A percentile compares a stretch with the other conserved stretches of the same genome.
Evolutionary conservation across 2,329 filamentous ascomycete species (phyloP).

Genomic region (Microdochium nivale): DNA sequence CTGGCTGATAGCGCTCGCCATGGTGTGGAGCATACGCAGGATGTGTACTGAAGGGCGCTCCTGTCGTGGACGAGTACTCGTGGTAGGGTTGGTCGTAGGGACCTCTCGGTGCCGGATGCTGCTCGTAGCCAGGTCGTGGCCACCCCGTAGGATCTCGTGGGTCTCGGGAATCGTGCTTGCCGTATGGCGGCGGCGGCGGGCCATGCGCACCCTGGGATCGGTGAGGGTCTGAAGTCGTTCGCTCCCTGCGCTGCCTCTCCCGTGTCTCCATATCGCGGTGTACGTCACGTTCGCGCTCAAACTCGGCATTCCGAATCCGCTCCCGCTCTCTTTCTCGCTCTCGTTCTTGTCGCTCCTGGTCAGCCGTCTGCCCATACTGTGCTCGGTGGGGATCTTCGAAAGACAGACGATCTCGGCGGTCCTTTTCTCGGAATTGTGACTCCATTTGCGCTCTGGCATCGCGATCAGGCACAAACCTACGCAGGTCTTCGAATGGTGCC

Average conservation of each 20-base stretch:
- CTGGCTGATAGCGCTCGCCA: slow-evolving; percentile 29
- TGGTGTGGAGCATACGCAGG: slow-evolving; percentile 26
- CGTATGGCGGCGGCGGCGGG: slow-evolving; percentile 30
- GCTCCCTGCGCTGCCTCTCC: slow-evolving; percentile 27
- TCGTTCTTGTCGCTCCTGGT: slow-evolving; percentile 32
- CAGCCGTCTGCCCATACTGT: slow-evolving; percentile 6
- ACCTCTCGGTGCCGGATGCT: slow-evolving; percentile 20
- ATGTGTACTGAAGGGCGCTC: slow-evolving; percentile 27
- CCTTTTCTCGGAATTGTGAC: slow-evolving; percentile 34
- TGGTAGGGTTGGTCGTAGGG: slow-evolving; percentile 33
- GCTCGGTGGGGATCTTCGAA: slow-evolving; percentile 23
- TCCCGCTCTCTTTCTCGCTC: slow-evolving; percentile 28
- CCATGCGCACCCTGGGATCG: slow-evolving; percentile 34
- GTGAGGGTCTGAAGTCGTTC: slow-evolving; percentile 40
- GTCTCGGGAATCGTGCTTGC: slow-evolving; percentile 20
- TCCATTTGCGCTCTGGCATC: slow-evolving; percentile 27
- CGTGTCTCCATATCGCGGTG: slow-evolving; percentile 29
- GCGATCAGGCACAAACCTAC: slow-evolving; percentile 40
- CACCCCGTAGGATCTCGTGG: slow-evolving; percentile 22
- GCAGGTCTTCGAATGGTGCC: slow-evolving; percentile 44
- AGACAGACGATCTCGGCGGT: slow-evolving; percentile 28
- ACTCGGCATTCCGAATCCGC: not conserved
- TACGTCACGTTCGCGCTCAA: not conserved
- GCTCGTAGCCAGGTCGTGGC: slow-evolving; percentile 30
- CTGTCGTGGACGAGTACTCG: slow-evolving; percentile 38